Evolutionary conservation across 2,329 filamentous ascomycete species (phyloP), one percentile per base, ranked within the genome.

Genomic region (Fusarium lyarnte): DNA sequence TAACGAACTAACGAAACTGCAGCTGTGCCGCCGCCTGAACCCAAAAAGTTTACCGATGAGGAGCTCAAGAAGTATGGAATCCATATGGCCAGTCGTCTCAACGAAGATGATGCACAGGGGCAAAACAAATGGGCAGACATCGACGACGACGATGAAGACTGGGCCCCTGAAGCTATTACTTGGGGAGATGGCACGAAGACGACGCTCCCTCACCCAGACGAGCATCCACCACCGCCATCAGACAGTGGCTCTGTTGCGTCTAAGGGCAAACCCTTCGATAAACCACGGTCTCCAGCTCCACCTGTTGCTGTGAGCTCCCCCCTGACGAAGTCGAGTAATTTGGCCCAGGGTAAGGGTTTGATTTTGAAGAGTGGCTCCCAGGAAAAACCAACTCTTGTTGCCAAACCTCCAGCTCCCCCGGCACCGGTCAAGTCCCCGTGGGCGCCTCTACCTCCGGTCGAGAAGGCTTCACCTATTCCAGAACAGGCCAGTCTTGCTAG

Each of bases 151-250:
- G 93, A 95, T 77, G 94, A 96, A 41, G 93, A 95, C 77, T 95
- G 93, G 92, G 92, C 91, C 19, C 93, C 93, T 4, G 93, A 96
- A 72, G 90, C 92, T 58, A 94, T 96, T 73, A 93, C 93, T 66
- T 97, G 94, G 94, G 93, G 93, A 78, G 94, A 97, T 80, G 93
- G 93, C 59, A 96, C 93, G 53, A 95, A 95, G 81, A 92, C 92
- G 38, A 93, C 91, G 10, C 85, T 95, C 21, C 89, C 92, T 21
- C 88, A 90, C 69, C 84, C 86, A 55, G 89, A 91, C 42, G 89
- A 91, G 58, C 78, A 79, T 35, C 70, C 81, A 10, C 75, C 81
- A 13, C 75, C 76, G 11, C 52, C 63, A 19, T 73, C 78, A 25
- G 79, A 80, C n/a, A 78, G 54, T 65, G 73, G 64, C 6, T 72